Evolutionary conservation across 495 filamentous ascomycete species (phyloP), one percentile per base, ranked within the genome.

Genomic region (Podospora pseudoanserina): DNA sequence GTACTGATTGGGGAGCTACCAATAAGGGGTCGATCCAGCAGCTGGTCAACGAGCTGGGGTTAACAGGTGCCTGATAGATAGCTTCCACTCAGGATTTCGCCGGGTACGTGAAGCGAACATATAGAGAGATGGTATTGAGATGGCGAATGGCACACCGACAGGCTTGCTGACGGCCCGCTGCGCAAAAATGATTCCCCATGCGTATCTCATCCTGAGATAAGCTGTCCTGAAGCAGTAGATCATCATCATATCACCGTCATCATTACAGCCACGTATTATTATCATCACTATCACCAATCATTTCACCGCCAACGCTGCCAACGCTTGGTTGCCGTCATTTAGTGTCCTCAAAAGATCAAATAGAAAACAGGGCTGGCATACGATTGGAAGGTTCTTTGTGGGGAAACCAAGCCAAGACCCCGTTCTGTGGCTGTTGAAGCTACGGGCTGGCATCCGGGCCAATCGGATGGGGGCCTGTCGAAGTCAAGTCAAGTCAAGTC

Each of bases 31-130:
- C 6, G 2, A 16, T 62, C n/a, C 23, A 62, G 60, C 5, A 9
- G 23, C 19, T 62, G 19, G 7, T 62, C 9, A 27, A 62, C 6
- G 60, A 27, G 60, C 18, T 62, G 67, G 68, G 3, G 57, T 68
- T 16, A 59, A 49, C 39, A 2, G 39, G 39, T 49, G 39, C 39
- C 13, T 49, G 39, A 49, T 49, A 13, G 5, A 11, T 39, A 23
- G 23, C 34, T 39, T 39, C 39, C 2, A 1, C 9, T 18, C 5
- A 13, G 13, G 39, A 32, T 32, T 5, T 32, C 30, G 7, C 30
- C 30, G 30, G 30, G 30, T 32, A 32, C 30, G 30, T 32, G 30
- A 32, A 32, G 30, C 30, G 7, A 11, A 11, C 13, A 49, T 16
- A 13, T 16, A 13, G 39, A 32, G 5, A 49, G 13, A 49, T 3